A percentile compares a stretch with the other conserved stretches of the same genome.
phyloP scores from a whole-genome alignment of 352 stramenopile species.

The Blastocystis sp. region DNA sequence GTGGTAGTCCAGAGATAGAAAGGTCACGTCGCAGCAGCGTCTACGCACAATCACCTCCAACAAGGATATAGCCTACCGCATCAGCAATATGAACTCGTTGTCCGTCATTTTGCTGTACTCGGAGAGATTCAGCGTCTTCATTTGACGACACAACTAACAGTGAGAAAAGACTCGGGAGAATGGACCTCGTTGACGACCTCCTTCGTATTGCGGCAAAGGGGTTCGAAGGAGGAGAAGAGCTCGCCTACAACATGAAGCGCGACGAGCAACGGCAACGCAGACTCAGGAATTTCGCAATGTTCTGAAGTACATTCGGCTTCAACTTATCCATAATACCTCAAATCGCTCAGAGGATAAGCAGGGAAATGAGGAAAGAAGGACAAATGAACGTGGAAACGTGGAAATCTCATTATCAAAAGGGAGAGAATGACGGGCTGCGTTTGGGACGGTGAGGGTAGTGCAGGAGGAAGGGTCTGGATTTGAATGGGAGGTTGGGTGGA shows the following conservation, averaged over 20 bases:
- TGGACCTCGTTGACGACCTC: constrained; percentile 61
- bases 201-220: constrained; percentile 50
- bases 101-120: constrained; percentile 48
- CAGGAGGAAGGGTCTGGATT: too few species aligned
- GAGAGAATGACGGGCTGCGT: too few species aligned
- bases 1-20: constrained; percentile 52
- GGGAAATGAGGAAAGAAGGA: constrained; percentile 14
- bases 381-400: constrained; percentile 32
- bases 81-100: constrained; percentile 53
- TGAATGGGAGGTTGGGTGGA: too few species aligned
- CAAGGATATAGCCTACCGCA: neutral
- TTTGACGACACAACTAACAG: constrained; percentile 57
- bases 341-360: neutral
- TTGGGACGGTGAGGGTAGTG: too few species aligned
- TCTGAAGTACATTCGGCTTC: constrained; percentile 45
- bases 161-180: neutral
- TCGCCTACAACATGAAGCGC: constrained; percentile 30
- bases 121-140: constrained; percentile 63
- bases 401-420: constrained; percentile 1
- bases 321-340: constrained; percentile 16
- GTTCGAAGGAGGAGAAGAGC: constrained; percentile 63
- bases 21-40: constrained; percentile 60
- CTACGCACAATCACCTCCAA: constrained; percentile 20
- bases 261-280: neutral
- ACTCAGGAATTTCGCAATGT: constrained; percentile 68